These are phyloP conservation scores for Nepenthes gracilis DNA, from an alignment of 148 eudicot species.

Conservation along the genomic window DNA sequence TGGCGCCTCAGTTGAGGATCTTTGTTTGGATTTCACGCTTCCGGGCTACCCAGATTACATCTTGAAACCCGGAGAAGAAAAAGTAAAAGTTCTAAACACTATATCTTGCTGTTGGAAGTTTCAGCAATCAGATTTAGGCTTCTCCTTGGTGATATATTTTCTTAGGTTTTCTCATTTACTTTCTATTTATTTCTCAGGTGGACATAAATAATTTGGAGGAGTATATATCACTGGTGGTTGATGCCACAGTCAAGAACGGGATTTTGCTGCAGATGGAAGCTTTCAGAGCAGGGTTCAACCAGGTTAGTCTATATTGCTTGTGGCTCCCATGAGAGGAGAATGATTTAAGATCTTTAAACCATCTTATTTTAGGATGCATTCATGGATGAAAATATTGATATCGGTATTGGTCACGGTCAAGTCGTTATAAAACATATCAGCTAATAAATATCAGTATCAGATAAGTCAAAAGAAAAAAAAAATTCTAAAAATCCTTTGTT, in stretches of 20 bases:
- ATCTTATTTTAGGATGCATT: too few relatives aligned
- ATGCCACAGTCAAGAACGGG: conserved; percentile 85
- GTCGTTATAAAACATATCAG: too few relatives aligned
- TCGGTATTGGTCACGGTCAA: too few relatives aligned
- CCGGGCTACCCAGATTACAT: conserved; percentile 90
- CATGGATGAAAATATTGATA: too few relatives aligned
- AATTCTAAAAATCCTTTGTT: too few relatives aligned
- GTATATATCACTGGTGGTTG: conserved; percentile 71
- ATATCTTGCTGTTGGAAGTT: neutral
- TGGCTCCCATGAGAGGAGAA: neutral
- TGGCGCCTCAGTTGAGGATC: conserved; percentile 73
- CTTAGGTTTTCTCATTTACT: neutral
- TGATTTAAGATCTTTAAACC: neutral
- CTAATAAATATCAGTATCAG: too few relatives aligned
- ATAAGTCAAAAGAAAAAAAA: too few relatives aligned
- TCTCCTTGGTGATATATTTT: neutral
- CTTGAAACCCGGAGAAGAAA: conserved; percentile 56
- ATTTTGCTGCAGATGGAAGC: conserved; percentile 76
- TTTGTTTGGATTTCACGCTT: conserved; percentile 88
- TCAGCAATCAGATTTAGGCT: neutral
- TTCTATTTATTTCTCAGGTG: conserved; percentile 39
- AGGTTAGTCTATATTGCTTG: conserved; percentile 28
- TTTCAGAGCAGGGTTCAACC: conserved; percentile 85
- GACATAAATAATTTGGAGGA: conserved; percentile 70
- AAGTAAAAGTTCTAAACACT: conserved; percentile 23